Evolutionary conservation across 2,329 filamentous ascomycete species (phyloP), one percentile per base, ranked within the genome.

Genomic region (Cryphonectria naterciae): DNA sequence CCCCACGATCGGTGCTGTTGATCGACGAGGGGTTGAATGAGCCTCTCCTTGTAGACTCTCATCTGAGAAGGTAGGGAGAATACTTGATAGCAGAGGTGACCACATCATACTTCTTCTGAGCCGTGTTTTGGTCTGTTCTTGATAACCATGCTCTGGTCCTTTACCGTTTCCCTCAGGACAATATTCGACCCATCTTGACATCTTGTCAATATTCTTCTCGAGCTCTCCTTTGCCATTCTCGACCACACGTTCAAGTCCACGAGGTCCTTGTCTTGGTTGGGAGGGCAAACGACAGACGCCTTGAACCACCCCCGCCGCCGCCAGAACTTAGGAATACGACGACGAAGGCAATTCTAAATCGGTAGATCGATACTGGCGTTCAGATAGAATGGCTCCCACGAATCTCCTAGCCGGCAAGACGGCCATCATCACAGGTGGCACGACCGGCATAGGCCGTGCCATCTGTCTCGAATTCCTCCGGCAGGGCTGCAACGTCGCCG

Each of bases 371-470:
- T 15, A n/a, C 63, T 8, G 25, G 25, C 17, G 25, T 15, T 17
- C 6, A 15, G 49, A n/a, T 22, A 49, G n/a, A 8, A 86, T 87
- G 85, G 78, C 83, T 6, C 74, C 78, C 61, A 77, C 81, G 25
- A 84, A 84, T 74, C 86, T 96, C 75, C 89, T 97, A 70, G 78
- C 83, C 68, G 89, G 88, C 80, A 97, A 97, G 81, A 91, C 91
- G 17, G 93, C 93, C 81, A 92, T 94, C 79, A 94, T 97, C 77
- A 97, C 94, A 0, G 94, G 94, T 74, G 94, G 93, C 70, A 91
- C 92, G 4, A 97, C 93, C 1, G 94, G 94, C 69, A 97, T 97
- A 76, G 94, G 94, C 67, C 88, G 93, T 74, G 94, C 94, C 75
- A 97, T 97, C 74, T 90, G 92, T 58, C 86, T 97, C 66, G 91